Evolutionary conservation across 2,329 filamentous ascomycete genomes (phyloP), one percentile per base, ranked within the genome.

Genomic region (Cryphonectria nitschkei): DNA sequence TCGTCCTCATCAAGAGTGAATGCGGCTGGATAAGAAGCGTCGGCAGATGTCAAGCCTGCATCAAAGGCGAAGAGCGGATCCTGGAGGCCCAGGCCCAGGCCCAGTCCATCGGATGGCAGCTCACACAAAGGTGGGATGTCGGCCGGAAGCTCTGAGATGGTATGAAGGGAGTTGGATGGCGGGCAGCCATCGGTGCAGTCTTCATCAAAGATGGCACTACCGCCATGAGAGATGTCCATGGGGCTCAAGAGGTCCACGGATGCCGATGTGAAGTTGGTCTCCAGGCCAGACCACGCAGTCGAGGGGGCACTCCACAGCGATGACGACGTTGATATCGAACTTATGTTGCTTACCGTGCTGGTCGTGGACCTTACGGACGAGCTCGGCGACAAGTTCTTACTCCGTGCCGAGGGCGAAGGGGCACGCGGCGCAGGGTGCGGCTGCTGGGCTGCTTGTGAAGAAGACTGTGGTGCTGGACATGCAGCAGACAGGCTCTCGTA

Each of bases 341-440:
- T 81, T 62, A 72, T 70, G 2, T 73, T 78, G 73, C 75, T 77
- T 34, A 71, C 73, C 11, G 79, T 80, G 75, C 82, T 84, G 14
- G 81, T 78, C 7, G 80, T 85, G 8, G 84, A 86, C 65, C 84
- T 79, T 43, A 86, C 82, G 11, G 84, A 86, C 7, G 82, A 83
- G 75, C 83, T 86, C 0, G 83, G 84, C 3, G 82, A 83, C 39
- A 86, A 78, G 56, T 79, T 77, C 74, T 82, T 85, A 76, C 81
- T 83, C 34, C 82, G 79, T 3, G 77, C 69, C 5, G 74, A 70
- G 32, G 73, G 65, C 0, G 74, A 68, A 3, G 70, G 71, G 4
- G 75, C 71, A 39, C 74, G 72, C 11, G 73, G 50, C 0, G 67
- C 73, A 0, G 76, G 76, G 32, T 77, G 75, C 6, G 41, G 41